Conservation (phyloP, 2,329 filamentous ascomycete species). For the Venturia nashicola region DNA sequence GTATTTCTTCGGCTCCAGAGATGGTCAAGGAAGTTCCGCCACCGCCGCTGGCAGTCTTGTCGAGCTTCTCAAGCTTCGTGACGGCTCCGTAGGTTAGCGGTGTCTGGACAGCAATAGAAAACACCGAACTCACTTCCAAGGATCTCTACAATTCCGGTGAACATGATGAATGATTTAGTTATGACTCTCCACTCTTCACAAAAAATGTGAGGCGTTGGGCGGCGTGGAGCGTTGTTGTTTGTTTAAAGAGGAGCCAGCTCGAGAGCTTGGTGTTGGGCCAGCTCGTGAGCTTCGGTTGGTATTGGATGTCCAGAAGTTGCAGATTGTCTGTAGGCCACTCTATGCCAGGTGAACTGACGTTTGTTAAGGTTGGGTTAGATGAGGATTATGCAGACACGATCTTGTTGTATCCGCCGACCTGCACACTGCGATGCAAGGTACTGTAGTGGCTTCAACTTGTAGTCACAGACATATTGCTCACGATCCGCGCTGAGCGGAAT, state of each 20-base stretch:
- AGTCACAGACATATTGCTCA: conserved; percentile 6
- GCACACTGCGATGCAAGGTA: no score
- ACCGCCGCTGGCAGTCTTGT: conserved; percentile 55
- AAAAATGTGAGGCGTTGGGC: neutral
- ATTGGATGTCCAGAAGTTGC: neutral
- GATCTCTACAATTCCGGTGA: conserved; percentile 87
- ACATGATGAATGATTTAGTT: conserved; percentile 49
- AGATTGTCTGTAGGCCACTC: neutral
- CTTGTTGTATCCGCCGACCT: neutral
- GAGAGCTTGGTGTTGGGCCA: neutral
- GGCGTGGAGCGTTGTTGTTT: neutral
- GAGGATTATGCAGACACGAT: neutral
- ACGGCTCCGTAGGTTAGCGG: conserved; percentile 47
- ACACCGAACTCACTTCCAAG: conserved; percentile 62
- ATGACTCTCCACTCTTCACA: conserved; percentile 5
- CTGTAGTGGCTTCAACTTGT: neutral
- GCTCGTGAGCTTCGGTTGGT: neutral
- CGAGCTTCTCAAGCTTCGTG: conserved; percentile 66
- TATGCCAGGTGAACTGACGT: neutral
- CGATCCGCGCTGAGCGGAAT: neutral
- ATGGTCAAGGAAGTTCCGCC: conserved; percentile 89
- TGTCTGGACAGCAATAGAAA: conserved; percentile 7
- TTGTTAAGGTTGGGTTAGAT: neutral
- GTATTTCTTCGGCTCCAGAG: conserved; percentile 58
- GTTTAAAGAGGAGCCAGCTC: neutral